Evolutionary conservation across 208 protist genomes (phyloP).

Genomic region (Crithidia fasciculata): DNA sequence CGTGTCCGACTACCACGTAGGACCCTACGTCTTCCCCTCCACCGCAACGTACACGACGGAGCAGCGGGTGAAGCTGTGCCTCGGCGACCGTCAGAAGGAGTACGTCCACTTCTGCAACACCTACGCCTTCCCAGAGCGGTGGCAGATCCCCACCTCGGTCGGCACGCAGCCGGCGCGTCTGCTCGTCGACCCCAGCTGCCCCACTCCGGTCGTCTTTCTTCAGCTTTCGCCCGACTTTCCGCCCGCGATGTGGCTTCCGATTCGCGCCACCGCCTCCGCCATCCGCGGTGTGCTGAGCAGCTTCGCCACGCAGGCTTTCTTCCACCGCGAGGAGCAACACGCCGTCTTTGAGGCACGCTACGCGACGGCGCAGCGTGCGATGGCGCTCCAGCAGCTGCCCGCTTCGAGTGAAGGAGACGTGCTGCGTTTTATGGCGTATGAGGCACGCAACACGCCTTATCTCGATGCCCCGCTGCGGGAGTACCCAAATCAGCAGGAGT

Average conservation of each 20-base stretch:
- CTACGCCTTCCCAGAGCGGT: conserved; percentile 87
- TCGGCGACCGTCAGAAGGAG: conserved; percentile 65
- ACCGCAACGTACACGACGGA: conserved; percentile 72
- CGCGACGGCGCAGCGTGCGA: conserved; percentile 52
- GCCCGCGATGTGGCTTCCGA: conserved; percentile 90
- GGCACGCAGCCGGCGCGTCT: conserved; percentile 81
- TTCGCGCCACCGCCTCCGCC: conserved; percentile 76
- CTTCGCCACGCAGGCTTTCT: conserved; percentile 74
- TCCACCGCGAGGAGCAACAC: conserved; percentile 86
- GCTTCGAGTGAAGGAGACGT: conserved; percentile 57
- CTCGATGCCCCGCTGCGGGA: conserved; percentile 74
- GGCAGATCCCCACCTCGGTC: conserved; percentile 85
- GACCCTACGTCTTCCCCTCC: conserved; percentile 68
- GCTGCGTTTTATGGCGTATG: conserved; percentile 82
- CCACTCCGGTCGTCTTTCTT: conserved; percentile 70
- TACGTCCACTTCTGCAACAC: conserved; percentile 92
- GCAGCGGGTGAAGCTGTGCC: conserved; percentile 65
- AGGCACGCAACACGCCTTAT: conserved; percentile 81
- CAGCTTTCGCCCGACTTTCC: conserved; percentile 89
- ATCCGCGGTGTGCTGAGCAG: conserved; percentile 85
- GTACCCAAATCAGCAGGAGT: conserved; percentile 84
- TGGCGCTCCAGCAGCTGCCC: conserved; percentile 76
- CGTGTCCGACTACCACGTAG: conserved; percentile 65
- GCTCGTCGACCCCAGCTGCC: conserved; percentile 69
- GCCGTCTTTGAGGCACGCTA: conserved; percentile 62